Conservation (phyloP, 2,329 filamentous ascomycete genomes). For the Byssochlamys sp. region DNA sequence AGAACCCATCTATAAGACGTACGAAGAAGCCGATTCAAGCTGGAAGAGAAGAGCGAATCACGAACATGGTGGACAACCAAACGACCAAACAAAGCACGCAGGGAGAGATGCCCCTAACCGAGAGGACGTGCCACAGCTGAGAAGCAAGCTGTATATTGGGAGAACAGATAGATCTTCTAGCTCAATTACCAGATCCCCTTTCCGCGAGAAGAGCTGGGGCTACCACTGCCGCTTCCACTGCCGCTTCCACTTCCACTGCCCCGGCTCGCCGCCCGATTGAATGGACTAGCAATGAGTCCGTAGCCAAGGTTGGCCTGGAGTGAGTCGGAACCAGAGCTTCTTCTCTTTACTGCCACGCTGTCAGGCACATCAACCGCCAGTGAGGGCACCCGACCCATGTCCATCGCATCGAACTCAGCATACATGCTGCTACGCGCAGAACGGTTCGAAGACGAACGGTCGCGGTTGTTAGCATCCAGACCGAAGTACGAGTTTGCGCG, state of each 20-base stretch:
- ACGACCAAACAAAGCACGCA: slow-evolving; percentile 4
- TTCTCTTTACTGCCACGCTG: slow-evolving; percentile 19
- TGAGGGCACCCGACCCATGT: slow-evolving; percentile 19
- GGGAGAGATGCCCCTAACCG: slow-evolving; percentile 2
- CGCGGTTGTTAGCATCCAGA: slow-evolving; percentile 21
- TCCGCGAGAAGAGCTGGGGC: slow-evolving; percentile 29
- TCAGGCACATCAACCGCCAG: slow-evolving; percentile 25
- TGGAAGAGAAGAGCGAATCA: background rate
- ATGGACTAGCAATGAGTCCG: slow-evolving; percentile 29
- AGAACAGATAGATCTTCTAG: background rate
- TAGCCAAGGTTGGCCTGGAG: slow-evolving; percentile 27
- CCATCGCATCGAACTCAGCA: slow-evolving; percentile 22
- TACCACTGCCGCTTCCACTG: slow-evolving; percentile 33
- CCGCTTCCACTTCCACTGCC: slow-evolving; percentile 36
- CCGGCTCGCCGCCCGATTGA: slow-evolving; percentile 36
- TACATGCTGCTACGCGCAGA: slow-evolving; percentile 30
- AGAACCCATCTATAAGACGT: background rate
- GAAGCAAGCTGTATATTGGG: background rate
- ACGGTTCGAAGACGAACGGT: slow-evolving; percentile 35
- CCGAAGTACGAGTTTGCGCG: slow-evolving; percentile 23
- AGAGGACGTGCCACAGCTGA: background rate
- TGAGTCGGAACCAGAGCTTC: slow-evolving; percentile 22
- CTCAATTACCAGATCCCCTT: slow-evolving; percentile 17
- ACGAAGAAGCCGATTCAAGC: background rate
- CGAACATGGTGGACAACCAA: background rate